Evolutionary conservation across 257 asterid species (phyloP).

Genomic region (Knoxia roxburghii): DNA sequence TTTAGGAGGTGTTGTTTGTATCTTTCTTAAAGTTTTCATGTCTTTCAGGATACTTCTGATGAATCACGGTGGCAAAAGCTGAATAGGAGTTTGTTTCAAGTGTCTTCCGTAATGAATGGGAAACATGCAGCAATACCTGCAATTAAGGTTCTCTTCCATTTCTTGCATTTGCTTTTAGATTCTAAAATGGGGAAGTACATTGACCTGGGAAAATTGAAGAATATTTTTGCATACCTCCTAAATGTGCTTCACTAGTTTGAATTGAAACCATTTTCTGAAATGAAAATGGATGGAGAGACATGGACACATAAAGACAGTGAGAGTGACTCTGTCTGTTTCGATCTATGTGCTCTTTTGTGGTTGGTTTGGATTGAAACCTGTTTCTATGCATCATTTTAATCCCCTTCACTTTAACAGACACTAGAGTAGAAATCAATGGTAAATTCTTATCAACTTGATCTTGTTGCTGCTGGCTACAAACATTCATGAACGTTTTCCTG

Average conservation of each 20-base stretch:
- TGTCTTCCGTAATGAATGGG: conserved; percentile 82
- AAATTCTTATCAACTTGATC: neutral
- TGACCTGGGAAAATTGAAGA: neutral
- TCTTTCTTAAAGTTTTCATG: conserved; percentile 10
- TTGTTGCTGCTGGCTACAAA: neutral
- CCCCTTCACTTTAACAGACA: neutral
- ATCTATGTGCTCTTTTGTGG: neutral
- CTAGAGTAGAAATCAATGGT: neutral
- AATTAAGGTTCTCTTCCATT: conserved; percentile 49
- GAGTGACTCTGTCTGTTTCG: neutral
- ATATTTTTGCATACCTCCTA: neutral
- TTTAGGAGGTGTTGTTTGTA: neutral
- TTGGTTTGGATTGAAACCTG: neutral
- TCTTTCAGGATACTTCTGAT: conserved; percentile 75
- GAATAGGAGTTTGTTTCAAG: conserved; percentile 70
- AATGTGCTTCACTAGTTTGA: neutral
- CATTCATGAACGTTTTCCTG: neutral
- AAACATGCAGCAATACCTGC: conserved; percentile 59
- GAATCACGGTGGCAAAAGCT: conserved; percentile 77
- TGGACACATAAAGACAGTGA: neutral
- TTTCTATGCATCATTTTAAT: neutral
- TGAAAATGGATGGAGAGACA: neutral
- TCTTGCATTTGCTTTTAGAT: neutral
- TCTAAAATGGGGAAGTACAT: neutral
- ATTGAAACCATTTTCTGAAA: neutral